These are phyloP conservation scores for Babesia divergens DNA, from an alignment of 169 alveolate genomes.

Conservation along the genomic window DNA sequence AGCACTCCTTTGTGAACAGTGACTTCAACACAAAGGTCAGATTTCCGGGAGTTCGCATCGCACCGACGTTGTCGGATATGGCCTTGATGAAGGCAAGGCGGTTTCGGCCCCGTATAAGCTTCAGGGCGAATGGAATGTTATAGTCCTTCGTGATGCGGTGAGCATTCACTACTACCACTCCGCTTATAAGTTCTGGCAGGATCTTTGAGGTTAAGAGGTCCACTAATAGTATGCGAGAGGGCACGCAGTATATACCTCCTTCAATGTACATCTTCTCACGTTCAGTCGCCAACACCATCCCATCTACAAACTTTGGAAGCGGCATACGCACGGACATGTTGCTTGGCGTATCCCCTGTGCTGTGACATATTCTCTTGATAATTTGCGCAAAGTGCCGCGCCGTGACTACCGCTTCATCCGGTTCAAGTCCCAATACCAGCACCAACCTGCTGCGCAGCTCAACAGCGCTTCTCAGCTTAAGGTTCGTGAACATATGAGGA, in stretches of 20 bases:
- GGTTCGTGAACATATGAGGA: conserved; percentile 22
- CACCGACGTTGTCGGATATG: conserved; percentile 26
- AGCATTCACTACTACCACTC: conserved; percentile 55
- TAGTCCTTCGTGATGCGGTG: conserved; percentile 56
- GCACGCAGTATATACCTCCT: conserved; percentile 49
- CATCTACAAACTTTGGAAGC: conserved; percentile 44
- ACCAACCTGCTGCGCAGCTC: conserved; percentile 38
- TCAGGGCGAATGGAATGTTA: conserved; percentile 51
- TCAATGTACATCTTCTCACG: conserved; percentile 54
- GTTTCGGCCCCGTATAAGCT: conserved; percentile 45
- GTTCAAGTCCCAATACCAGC: conserved; percentile 44
- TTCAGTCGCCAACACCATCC: conserved; percentile 22
- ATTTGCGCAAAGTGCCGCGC: conserved; percentile 16
- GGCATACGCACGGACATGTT: conserved; percentile 33
- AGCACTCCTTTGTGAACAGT: conserved; percentile 39
- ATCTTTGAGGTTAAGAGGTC: conserved; percentile 50
- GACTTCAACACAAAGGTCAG: conserved; percentile 40
- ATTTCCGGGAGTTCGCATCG: conserved; percentile 25
- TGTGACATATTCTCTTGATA: conserved; percentile 23
- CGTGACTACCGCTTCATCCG: conserved; percentile 26
- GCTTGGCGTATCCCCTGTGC: neutral
- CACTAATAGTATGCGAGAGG: conserved; percentile 40
- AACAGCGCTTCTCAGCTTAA: conserved; percentile 42
- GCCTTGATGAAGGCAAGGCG: conserved; percentile 61
- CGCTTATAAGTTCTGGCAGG: conserved; percentile 49